Percentiles rank a stretch among this genome's conserved stretches.
phyloP scores from a whole-genome alignment of 2,329 filamentous ascomycete species.

The Xylaria sp. region DNA sequence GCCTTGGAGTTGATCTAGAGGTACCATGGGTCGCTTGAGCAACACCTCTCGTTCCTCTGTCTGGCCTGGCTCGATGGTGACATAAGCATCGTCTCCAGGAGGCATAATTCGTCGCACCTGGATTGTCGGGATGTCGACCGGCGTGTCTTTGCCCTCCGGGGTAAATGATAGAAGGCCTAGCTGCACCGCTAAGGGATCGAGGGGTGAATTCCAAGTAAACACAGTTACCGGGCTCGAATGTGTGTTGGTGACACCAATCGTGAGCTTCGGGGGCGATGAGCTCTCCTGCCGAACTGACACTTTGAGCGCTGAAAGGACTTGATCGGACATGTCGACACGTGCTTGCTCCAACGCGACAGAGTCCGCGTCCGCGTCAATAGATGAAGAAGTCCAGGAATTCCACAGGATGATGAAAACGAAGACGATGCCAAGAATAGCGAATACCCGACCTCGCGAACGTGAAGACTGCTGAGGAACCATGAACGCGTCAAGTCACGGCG shows the following conservation, averaged over 20 bases:
- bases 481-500: conserved; percentile 17
- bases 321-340: conserved; percentile 40
- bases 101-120: conserved; percentile 57
- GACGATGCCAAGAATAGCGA: conserved; percentile 34
- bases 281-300: conserved; percentile 47
- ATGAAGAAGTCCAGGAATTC: conserved; percentile 27
- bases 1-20: conserved; percentile 49
- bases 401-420: conserved; percentile 36
- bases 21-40: conserved; percentile 53
- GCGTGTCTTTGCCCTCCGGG: conserved; percentile 48
- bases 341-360: conserved; percentile 15
- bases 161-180: conserved; percentile 57
- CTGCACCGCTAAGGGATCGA: conserved; percentile 56
- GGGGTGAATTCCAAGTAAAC: conserved; percentile 58
- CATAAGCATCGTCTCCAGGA: conserved; percentile 52
- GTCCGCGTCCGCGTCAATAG: conserved; percentile 10
- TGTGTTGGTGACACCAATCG: conserved; percentile 55
- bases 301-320: conserved; percentile 43
- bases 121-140: conserved; percentile 54
- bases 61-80: conserved; percentile 55
- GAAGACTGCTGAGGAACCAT: conserved; percentile 36
- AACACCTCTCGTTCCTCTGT: conserved; percentile 51
- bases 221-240: conserved; percentile 54
- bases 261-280: conserved; percentile 50
- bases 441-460: conserved; percentile 29